Conservation (phyloP, 2,329 filamentous ascomycete genomes). For the Macrophomina phaseolina region DNA sequence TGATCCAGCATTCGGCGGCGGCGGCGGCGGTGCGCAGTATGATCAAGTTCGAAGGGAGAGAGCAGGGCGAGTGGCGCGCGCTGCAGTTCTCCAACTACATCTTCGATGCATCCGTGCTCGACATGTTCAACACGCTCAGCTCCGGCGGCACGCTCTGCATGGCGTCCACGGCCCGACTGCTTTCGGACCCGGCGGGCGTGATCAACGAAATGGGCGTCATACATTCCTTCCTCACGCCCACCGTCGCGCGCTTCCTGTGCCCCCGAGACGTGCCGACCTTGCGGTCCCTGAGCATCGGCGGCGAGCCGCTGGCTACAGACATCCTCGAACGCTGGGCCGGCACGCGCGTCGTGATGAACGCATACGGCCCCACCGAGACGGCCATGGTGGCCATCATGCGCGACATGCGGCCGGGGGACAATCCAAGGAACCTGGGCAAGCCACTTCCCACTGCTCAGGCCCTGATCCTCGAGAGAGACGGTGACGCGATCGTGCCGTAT, state of each 20-base stretch:
- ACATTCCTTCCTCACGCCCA: constrained; percentile 16
- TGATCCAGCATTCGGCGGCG: background rate
- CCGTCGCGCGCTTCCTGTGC: constrained; percentile 38
- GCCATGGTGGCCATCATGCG: no score
- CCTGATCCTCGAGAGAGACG: no score
- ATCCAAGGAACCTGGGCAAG: no score
- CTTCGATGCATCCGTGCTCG: constrained; percentile 15
- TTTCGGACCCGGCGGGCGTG: background rate
- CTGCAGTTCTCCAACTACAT: constrained; percentile 18
- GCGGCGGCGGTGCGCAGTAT: background rate
- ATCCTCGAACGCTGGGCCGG: no score
- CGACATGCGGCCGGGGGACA: no score
- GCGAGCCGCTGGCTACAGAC: no score
- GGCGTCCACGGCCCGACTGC: background rate
- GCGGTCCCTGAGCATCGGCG: no score
- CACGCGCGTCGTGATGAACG: no score
- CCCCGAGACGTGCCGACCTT: no score
- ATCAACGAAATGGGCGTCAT: constrained; percentile 15
- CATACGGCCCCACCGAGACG: no score
- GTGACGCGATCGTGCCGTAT: no score
- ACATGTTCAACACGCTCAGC: constrained; percentile 8
- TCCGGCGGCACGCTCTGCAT: constrained; percentile 12
- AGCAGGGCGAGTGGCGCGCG: background rate
- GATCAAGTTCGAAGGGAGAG: background rate
- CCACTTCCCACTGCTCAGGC: no score